phyloP scores from a whole-genome alignment of 106 monocot genomes.

The Phalaenopsis equestris region DNA sequence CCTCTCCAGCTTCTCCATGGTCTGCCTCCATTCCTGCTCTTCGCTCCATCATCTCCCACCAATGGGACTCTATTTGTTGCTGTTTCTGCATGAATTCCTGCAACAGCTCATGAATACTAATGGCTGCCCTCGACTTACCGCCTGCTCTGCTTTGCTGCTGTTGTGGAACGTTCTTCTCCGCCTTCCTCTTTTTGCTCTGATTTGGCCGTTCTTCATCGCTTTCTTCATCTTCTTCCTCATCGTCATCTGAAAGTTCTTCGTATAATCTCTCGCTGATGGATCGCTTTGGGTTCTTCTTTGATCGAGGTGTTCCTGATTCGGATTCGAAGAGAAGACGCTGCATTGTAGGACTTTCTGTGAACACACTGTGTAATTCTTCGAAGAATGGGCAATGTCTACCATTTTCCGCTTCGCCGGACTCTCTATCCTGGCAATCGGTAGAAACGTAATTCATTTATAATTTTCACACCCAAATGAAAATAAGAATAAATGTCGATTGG shows the following conservation, averaged over 20 bases:
- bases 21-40: conserved; percentile 79
- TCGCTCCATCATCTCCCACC: conserved; percentile 72
- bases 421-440: conserved; percentile 46
- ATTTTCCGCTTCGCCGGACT: conserved; percentile 77
- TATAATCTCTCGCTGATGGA: conserved; percentile 39
- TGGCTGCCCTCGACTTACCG: conserved; percentile 22
- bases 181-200: conserved; percentile 46
- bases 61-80: conserved; percentile 64
- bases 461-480: neutral
- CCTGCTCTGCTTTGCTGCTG: conserved; percentile 10
- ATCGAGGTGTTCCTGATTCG: conserved; percentile 28
- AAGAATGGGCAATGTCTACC: conserved; percentile 90
- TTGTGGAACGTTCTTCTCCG: conserved; percentile 3
- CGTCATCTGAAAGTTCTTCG: conserved; percentile 51
- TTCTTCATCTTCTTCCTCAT: conserved; percentile 48
- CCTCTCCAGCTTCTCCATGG: conserved; percentile 88
- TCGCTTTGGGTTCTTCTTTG: conserved; percentile 74
- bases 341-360: conserved; percentile 78
- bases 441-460: neutral
- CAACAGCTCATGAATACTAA: conserved; percentile 44
- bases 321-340: conserved; percentile 72
- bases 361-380: conserved; percentile 79
- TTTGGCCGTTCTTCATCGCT: conserved; percentile 39
- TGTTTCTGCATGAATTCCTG: conserved; percentile 85
- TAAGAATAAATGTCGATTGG: neutral